Conservation (phyloP, 2,329 filamentous ascomycete genomes). For the Onygenales sp. region DNA sequence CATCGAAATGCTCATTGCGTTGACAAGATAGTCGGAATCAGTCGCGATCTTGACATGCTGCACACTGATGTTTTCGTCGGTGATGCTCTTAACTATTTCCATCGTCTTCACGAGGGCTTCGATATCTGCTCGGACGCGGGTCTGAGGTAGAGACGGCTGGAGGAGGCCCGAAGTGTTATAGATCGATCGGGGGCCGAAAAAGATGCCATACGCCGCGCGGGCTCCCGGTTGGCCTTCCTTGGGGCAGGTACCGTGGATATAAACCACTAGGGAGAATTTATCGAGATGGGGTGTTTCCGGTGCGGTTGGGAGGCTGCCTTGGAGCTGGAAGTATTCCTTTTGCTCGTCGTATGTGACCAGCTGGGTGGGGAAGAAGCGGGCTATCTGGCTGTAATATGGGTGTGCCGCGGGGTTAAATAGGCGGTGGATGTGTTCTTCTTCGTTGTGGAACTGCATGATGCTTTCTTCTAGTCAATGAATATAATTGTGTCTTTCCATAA, state of each 20-base stretch:
- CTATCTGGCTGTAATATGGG: background rate
- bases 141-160: background rate
- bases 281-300: background rate
- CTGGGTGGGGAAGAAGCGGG: background rate
- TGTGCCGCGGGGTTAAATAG: background rate
- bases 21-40: conserved; percentile 1
- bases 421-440: background rate
- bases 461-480: background rate
- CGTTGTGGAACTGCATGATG: background rate
- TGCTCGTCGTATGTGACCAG: background rate
- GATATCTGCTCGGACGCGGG: background rate
- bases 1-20: background rate
- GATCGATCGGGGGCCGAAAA: background rate
- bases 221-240: background rate
- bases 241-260: conserved; percentile 1
- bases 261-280: background rate
- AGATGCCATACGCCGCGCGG: background rate
- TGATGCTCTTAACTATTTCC: background rate
- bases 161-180: background rate
- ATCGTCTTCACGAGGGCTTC: background rate
- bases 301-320: background rate
- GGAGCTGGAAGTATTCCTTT: background rate
- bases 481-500: background rate
- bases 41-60: background rate
- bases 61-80: background rate